These are phyloP conservation scores for Harringtonia aguacate DNA, from an alignment of 2,329 filamentous ascomycete genomes.

Conservation along the genomic window DNA sequence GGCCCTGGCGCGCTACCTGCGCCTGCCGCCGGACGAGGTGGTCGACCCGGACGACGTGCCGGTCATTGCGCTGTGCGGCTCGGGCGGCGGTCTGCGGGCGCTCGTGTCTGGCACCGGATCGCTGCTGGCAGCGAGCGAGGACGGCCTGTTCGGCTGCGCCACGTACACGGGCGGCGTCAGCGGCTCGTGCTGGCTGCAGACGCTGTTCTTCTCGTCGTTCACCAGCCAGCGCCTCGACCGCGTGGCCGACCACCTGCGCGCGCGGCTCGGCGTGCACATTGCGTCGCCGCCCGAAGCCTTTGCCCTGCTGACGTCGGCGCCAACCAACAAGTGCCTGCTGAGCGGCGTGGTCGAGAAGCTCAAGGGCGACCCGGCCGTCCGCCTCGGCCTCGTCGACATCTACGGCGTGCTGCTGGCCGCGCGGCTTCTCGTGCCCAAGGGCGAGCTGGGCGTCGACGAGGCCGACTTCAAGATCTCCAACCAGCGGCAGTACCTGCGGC, in stretches of 20 bases:
- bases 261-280: conserved; percentile 76
- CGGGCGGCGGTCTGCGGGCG: conserved; percentile 81
- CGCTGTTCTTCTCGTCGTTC: conserved; percentile 75
- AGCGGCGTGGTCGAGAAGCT: conserved; percentile 86
- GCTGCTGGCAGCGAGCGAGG: conserved; percentile 71
- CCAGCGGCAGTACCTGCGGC: conserved; percentile 64
- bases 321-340: conserved; percentile 86
- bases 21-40: conserved; percentile 57
- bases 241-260: conserved; percentile 77
- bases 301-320: conserved; percentile 69
- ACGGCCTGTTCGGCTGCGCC: conserved; percentile 83
- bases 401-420: conserved; percentile 83
- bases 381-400: conserved; percentile 85
- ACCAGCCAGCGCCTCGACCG: conserved; percentile 54
- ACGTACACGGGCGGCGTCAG: conserved; percentile 95
- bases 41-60: conserved; percentile 92
- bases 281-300: conserved; percentile 84
- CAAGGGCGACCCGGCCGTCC: conserved; percentile 66
- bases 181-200: conserved; percentile 91
- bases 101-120: conserved; percentile 86
- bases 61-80: conserved; percentile 86
- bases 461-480: conserved; percentile 85
- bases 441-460: conserved; percentile 66
- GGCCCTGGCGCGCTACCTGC: conserved; percentile 74
- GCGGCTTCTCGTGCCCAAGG: conserved; percentile 74